Percentiles rank a stretch among this genome's conserved stretches.
These are phyloP conservation scores for Diaporthe citrichinensis DNA, from an alignment of 2,329 filamentous ascomycete genomes.

Conservation along the genomic window DNA sequence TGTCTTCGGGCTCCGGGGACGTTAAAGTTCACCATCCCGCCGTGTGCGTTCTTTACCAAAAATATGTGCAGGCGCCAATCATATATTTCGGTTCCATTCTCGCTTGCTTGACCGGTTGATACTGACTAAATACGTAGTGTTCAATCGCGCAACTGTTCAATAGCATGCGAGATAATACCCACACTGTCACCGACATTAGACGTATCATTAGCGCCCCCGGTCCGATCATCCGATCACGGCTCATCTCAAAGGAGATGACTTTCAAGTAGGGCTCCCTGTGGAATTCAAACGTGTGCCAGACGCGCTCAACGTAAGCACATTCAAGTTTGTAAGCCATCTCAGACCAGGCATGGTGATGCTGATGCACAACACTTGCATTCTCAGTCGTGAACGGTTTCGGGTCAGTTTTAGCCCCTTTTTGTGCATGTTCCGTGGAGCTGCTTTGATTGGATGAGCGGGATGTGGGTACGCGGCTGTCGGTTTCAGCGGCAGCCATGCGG, in stretches of 20 bases:
- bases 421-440: not conserved
- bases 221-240: slow-evolving; percentile 1
- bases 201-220: not conserved
- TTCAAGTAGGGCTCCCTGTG: not conserved
- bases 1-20: not conserved
- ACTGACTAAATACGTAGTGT: not conserved
- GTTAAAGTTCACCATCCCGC: not conserved
- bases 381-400: slow-evolving; percentile 36
- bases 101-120: not conserved
- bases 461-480: slow-evolving; percentile 24
- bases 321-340: not conserved
- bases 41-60: not conserved
- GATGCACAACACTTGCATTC: slow-evolving; percentile 23
- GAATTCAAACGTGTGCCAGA: not conserved
- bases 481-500: slow-evolving; percentile 12
- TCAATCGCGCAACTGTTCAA: not conserved
- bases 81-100: not conserved
- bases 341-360: not conserved
- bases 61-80: not conserved
- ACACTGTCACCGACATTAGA: not conserved
- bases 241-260: not conserved
- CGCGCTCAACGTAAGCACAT: not conserved
- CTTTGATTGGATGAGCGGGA: slow-evolving; percentile 14
- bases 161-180: slow-evolving; percentile 11
- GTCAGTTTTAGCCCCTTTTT: slow-evolving; percentile 33